Evolutionary conservation across 345 rosid species (phyloP), one percentile per base, ranked within the genome.

Genomic region (Corchorus olitorius): DNA sequence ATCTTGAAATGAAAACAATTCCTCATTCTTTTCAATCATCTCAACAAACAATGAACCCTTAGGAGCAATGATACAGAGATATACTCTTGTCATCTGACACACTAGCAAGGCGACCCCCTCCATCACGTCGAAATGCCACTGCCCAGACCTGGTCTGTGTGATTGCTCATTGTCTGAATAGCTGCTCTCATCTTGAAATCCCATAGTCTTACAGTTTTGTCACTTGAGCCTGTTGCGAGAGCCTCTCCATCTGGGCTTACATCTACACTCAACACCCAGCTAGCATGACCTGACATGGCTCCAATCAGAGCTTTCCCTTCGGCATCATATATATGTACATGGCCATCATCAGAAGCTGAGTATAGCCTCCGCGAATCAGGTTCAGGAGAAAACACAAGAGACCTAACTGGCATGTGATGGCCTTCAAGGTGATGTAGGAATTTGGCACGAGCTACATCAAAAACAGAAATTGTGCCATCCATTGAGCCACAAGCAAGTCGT

Each of bases 71-170:
- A 72, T 94, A 94, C 16, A 94, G 85, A 0, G 97, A 96, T 52
- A 96, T 84, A 87, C 97, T 92, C 83, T 96, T 93, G 88, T 92
- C 99, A 75, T 96, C 99, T 0, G 97, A 92, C 27, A 96, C 97
- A 76, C 97, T 96, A 70, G 93, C 98, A 34, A 94, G 92, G 16
- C 93, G 87, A 52, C 92, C 92, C 14, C 89, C 87, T 64, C 48
- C 80, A 22, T 89, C 85, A 59, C 91, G 89, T 49, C 90, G 88
- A 86, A 93, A 96, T 2, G 97, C 84, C 65, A 96, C 99, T 50
- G 85, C 90, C 98, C 99, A 96, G 58, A 96, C 98, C 80, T 96
- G 98, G 79, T 92, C 99, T 3, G 86, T 77, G 78, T 93, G 99
- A 80, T 90, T 91, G 67, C 86, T 93, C 99, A 90, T 88, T 54